Evolutionary conservation across 75 land plant genomes (phyloP).

Genomic region (Cupressus sempervirens): DNA sequence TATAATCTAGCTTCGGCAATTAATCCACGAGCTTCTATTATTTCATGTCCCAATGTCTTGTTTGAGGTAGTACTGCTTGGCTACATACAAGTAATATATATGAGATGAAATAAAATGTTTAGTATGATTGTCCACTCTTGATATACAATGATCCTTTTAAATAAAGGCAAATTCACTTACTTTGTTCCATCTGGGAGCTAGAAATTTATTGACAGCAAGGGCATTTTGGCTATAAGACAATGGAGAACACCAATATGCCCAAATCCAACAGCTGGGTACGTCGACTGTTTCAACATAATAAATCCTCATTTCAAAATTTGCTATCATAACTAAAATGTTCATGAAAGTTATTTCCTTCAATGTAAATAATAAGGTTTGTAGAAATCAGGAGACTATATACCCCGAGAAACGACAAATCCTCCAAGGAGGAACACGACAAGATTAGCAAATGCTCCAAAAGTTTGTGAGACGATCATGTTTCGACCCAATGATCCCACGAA

Average conservation of each 20-base stretch:
- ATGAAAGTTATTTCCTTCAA: too few relatives aligned
- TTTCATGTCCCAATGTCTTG: slow-evolving; percentile 35
- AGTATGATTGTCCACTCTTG: not conserved
- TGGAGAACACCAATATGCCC: slow-evolving; percentile 91
- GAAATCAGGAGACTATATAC: not conserved
- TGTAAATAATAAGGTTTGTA: not conserved
- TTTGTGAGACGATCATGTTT: slow-evolving; percentile 41
- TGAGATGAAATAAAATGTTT: not conserved
- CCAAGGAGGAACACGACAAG: slow-evolving; percentile 39
- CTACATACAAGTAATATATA: not conserved
- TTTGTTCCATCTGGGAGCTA: slow-evolving; percentile 57
- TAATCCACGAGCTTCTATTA: slow-evolving; percentile 47
- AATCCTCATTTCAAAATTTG: not conserved
- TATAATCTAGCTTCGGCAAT: slow-evolving; percentile 58
- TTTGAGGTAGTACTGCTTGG: not conserved
- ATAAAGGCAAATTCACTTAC: slow-evolving; percentile 20
- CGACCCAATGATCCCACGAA: slow-evolving; percentile 35
- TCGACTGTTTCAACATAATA: slow-evolving; percentile 30
- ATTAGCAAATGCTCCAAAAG: slow-evolving; percentile 35
- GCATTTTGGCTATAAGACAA: slow-evolving; percentile 66
- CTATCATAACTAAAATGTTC: not conserved
- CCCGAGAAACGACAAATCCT: slow-evolving; percentile 43
- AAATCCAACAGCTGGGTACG: slow-evolving; percentile 75
- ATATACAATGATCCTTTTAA: not conserved
- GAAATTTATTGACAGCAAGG: slow-evolving; percentile 64